Percentiles rank a stretch among this genome's conserved stretches.
Evolutionary conservation across 306 rosid genomes (phyloP).

Genomic region (Spatholobus suberectus): DNA sequence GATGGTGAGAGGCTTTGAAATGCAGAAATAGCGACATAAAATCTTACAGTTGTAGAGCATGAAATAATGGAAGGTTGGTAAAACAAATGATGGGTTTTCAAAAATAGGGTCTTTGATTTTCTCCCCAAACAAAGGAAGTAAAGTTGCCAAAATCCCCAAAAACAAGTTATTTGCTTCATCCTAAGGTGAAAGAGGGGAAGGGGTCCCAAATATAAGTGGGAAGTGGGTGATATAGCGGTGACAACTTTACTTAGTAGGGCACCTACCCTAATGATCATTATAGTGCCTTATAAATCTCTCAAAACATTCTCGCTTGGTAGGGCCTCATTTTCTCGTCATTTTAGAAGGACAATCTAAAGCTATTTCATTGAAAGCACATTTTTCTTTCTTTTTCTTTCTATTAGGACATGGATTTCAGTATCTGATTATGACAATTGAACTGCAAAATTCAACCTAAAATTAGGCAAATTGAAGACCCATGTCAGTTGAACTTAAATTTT

Average conservation of each 20-base stretch:
- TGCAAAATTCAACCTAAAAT: slow-evolving; percentile 26
- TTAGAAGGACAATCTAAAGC: slow-evolving; percentile 43
- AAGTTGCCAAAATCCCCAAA: slow-evolving; percentile 9
- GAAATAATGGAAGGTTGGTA: slow-evolving; percentile 52
- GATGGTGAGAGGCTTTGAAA: slow-evolving; percentile 42
- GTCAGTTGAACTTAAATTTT: slow-evolving; percentile 25
- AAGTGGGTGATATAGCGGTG: slow-evolving; percentile 45
- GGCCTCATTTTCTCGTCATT: slow-evolving; percentile 45
- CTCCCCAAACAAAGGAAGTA: slow-evolving; percentile 35
- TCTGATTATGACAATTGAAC: slow-evolving; percentile 51
- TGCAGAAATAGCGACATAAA: slow-evolving; percentile 35
- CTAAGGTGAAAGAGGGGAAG: slow-evolving; percentile 35
- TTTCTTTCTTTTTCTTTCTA: slow-evolving; percentile 25
- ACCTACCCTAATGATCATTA: slow-evolving; percentile 48
- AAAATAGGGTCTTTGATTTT: slow-evolving; percentile 8
- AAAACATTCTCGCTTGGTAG: slow-evolving; percentile 49
- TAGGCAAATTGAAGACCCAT: slow-evolving; percentile 33
- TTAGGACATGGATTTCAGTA: slow-evolving; percentile 45
- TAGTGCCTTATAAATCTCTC: slow-evolving; percentile 47
- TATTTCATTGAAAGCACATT: slow-evolving; percentile 21
- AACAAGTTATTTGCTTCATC: slow-evolving; percentile 13
- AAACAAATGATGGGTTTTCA: slow-evolving; percentile 41
- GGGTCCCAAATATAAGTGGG: slow-evolving; percentile 48
- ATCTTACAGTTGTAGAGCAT: slow-evolving; percentile 47
- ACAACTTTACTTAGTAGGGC: slow-evolving; percentile 51